A percentile compares a stretch with the other conserved stretches of the same genome.
Conservation (phyloP, 2,329 filamentous ascomycete species). For the Coleophoma crateriformis region DNA sequence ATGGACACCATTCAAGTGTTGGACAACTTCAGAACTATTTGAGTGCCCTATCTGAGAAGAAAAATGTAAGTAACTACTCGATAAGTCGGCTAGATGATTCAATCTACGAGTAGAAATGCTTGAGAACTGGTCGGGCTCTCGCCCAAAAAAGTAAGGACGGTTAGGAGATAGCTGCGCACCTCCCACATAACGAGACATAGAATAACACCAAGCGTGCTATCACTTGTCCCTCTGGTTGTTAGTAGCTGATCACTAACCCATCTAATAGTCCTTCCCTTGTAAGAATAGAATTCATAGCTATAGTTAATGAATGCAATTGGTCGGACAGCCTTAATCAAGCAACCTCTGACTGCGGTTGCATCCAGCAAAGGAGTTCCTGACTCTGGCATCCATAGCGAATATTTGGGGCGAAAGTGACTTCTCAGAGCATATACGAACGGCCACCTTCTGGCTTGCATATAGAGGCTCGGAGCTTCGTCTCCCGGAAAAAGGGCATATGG, state of each 20-base stretch:
- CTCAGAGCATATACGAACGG: not conserved
- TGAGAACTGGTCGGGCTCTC: too few species aligned
- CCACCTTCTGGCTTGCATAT: not conserved
- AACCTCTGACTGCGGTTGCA: not conserved
- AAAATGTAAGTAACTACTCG: not conserved
- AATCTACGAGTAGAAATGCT: not conserved
- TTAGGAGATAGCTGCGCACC: not conserved
- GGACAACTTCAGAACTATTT: not conserved
- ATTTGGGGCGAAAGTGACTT: not conserved
- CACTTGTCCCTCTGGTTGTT: conserved; percentile 1
- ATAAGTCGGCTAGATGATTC: not conserved
- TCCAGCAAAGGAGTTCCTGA: not conserved
- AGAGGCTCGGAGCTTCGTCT: not conserved
- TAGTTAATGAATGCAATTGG: conserved; percentile 1
- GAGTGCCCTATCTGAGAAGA: not conserved
- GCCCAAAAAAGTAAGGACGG: too few species aligned
- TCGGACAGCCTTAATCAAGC: not conserved
- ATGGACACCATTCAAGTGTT: not conserved
- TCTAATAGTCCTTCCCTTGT: conserved; percentile 5
- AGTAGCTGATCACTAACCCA: conserved; percentile 4
- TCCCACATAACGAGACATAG: conserved; percentile 5
- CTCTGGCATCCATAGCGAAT: conserved; percentile 1
- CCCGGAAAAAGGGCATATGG: not conserved
- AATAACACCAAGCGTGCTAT: conserved; percentile 7
- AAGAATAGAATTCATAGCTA: conserved; percentile 1